Base-by-base conservation (phyloP, 345 rosid species). In the Aquilaria sinensis region DNA sequence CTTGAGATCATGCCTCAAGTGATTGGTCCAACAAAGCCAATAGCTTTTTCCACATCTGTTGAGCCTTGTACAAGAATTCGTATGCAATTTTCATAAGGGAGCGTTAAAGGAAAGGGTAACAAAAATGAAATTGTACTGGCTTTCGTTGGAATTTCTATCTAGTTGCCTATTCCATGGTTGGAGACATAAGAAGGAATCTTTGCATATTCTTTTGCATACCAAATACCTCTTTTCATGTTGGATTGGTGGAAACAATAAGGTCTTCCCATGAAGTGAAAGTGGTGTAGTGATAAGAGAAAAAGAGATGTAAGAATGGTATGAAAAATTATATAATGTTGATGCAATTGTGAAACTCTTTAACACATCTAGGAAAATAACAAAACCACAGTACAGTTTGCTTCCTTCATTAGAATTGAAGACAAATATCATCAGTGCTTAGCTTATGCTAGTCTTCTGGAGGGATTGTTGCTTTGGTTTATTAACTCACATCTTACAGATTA, bases 31-130 rank as follows among this genome's bases (percentile, higher is more conserved):
- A 64, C 98, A 83, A 32, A 89, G 77, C 75, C 96, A 78, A 67
- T 96, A 89, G 63, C 98, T 87, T 72, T 92, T 92, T 9, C 96
- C 96, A 64, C 98, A 89, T 66, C 96, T 81, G 59, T 89, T 87
- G 10, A 89, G 74, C 51, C 98, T 95, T 92, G 76, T 15, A 54
- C 58, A 47, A 33, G 2, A 11, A 49, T 3, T 29, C 29, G 12
- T 7, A 13, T 30, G 46, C 45, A 16, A 13, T 15, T 56, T 47
- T 37, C 10, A 51, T 47, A 6, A 45, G 16, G 9, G 0, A 14
- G 5, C 31, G 41, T 15, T 4, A 41, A 56, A 63, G n/a, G n/a
- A n/a, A n/a, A n/a, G n/a, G 51, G 57, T 68, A 31, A 13, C 12
- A 30, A 33, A 15, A 41, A n/a, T 2, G 13, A 9, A 53, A 14